These are phyloP conservation scores for Epichloe bromicola DNA, from an alignment of 2,329 filamentous ascomycete genomes.

Conservation along the genomic window DNA sequence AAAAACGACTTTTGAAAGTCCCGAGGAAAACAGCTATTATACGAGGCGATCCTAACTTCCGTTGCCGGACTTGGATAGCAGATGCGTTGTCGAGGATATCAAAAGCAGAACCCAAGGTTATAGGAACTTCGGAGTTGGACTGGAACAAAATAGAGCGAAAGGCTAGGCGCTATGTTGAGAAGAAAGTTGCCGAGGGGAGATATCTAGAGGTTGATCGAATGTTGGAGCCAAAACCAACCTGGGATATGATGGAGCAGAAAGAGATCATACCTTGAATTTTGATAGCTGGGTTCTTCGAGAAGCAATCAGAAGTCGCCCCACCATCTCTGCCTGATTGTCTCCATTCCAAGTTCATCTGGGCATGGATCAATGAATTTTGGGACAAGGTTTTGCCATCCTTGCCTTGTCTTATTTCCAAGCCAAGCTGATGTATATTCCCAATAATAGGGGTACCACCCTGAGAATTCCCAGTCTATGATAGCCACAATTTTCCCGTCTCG, in stretches of 20 bases:
- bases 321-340: slow-evolving; percentile 23
- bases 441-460: slow-evolving; percentile 21
- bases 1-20: slow-evolving; percentile 18
- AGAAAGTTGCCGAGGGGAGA: slow-evolving; percentile 17
- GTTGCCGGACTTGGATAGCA: slow-evolving; percentile 26
- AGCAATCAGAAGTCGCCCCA: slow-evolving; percentile 14
- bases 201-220: slow-evolving; percentile 7
- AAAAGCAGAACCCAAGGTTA: slow-evolving; percentile 19
- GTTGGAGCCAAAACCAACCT: slow-evolving; percentile 17
- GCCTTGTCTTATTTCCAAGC: slow-evolving; percentile 11
- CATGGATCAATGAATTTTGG: slow-evolving; percentile 23
- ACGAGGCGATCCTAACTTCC: slow-evolving; percentile 22
- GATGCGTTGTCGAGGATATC: slow-evolving; percentile 19
- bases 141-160: slow-evolving; percentile 23
- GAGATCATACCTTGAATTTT: slow-evolving; percentile 11
- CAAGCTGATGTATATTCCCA: slow-evolving; percentile 21
- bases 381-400: slow-evolving; percentile 23
- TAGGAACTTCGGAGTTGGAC: slow-evolving; percentile 23
- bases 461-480: slow-evolving; percentile 26
- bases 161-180: slow-evolving; percentile 21
- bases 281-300: not conserved
- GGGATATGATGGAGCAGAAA: slow-evolving; percentile 14
- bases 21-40: slow-evolving; percentile 19
- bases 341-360: slow-evolving; percentile 26
- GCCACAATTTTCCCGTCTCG: slow-evolving; percentile 27